These are phyloP conservation scores for Baudoinia panamericana DNA, from an alignment of 495 filamentous ascomycete species.

Conservation along the genomic window DNA sequence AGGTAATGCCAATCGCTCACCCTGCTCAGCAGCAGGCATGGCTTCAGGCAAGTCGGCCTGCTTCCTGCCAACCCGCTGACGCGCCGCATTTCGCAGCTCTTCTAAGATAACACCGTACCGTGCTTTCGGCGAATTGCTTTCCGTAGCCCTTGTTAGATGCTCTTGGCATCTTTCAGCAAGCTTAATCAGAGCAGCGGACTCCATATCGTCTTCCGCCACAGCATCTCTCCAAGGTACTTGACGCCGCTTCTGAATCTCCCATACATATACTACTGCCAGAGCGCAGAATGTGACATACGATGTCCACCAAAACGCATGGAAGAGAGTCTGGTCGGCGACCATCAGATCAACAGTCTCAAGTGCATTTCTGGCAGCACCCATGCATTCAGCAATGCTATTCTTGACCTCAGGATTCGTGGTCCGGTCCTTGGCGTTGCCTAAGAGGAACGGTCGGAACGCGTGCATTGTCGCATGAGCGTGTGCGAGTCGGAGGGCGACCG, in stretches of 20 bases:
- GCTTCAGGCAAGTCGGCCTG: no score
- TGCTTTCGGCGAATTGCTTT: no score
- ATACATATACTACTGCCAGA: slow-evolving; percentile 10
- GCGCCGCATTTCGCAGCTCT: no score
- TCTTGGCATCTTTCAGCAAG: no score
- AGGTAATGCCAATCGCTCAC: no score
- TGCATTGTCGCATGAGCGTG: slow-evolving; percentile 43
- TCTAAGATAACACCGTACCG: no score
- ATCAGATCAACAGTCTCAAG: not conserved
- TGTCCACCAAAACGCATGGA: slow-evolving; percentile 28
- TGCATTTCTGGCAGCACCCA: slow-evolving; percentile 12
- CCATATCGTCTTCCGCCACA: no score
- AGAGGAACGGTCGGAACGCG: slow-evolving; percentile 39
- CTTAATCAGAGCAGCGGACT: no score
- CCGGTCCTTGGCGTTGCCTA: slow-evolving; percentile 24
- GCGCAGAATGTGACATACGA: slow-evolving; percentile 28
- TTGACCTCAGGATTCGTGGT: not conserved
- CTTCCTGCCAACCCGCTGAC: no score
- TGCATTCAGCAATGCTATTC: not conserved
- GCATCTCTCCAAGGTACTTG: no score
- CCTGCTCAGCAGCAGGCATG: no score
- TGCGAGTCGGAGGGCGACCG: slow-evolving; percentile 38
- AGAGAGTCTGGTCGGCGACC: slow-evolving; percentile 5
- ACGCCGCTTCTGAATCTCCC: not conserved
- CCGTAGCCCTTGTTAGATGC: no score